A percentile compares a stretch with the other conserved stretches of the same genome.
These are phyloP conservation scores for Kuraishia piskuri DNA, from an alignment of 805 yeast species.

Conservation along the genomic window DNA sequence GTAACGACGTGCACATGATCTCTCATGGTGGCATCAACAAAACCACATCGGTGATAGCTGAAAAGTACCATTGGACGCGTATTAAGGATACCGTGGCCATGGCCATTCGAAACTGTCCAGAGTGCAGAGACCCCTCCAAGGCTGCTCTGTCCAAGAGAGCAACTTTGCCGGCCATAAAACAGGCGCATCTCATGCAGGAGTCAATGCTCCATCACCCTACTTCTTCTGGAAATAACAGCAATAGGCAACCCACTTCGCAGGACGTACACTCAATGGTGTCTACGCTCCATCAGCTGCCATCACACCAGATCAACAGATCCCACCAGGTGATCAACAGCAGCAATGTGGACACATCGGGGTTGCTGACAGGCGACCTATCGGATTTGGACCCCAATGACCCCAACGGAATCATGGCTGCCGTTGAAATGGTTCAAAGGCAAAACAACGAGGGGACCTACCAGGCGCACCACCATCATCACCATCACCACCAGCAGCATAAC, in stretches of 20 bases:
- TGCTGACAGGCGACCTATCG: slow-evolving; percentile 30
- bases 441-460: slow-evolving; percentile 9
- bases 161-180: slow-evolving; percentile 9
- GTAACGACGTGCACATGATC: slow-evolving; percentile 56
- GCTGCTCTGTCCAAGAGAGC: slow-evolving; percentile 13
- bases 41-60: slow-evolving; percentile 70
- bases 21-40: slow-evolving; percentile 86
- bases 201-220: slow-evolving; percentile 7
- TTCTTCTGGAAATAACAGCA: too few species aligned
- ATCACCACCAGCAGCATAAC: slow-evolving; percentile 12
- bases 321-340: slow-evolving; percentile 8
- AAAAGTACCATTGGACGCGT: slow-evolving; percentile 84
- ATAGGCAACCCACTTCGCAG: neutral
- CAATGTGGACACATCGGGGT: slow-evolving; percentile 20
- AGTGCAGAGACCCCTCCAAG: slow-evolving; percentile 47
- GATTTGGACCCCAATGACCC: slow-evolving; percentile 18
- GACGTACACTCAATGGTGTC: slow-evolving; percentile 2
- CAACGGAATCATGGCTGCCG: slow-evolving; percentile 48
- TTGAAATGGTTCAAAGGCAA: slow-evolving; percentile 43
- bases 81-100: slow-evolving; percentile 81
- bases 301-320: slow-evolving; percentile 9
- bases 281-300: slow-evolving; percentile 6
- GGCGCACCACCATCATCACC: slow-evolving; percentile 5
- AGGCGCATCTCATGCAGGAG: slow-evolving; percentile 6
- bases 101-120: slow-evolving; percentile 67